Evolutionary conservation across 345 rosid genomes (phyloP).

Genomic region (Iberis pinnata): DNA sequence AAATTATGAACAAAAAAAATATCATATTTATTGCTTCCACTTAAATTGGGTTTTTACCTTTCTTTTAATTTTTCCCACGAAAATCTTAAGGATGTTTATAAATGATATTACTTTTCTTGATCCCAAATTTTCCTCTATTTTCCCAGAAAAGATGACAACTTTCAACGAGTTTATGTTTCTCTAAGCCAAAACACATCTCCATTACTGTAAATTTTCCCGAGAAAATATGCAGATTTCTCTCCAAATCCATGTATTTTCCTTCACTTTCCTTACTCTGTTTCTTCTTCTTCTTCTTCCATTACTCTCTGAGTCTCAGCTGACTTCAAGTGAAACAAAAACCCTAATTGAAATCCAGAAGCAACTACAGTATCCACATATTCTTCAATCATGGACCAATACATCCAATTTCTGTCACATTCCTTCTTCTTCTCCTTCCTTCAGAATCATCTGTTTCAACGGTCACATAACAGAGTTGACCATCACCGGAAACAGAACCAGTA

Average conservation of each 20-base stretch:
- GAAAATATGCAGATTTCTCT: slow-evolving; percentile 18
- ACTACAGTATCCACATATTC: slow-evolving; percentile 60
- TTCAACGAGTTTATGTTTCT: slow-evolving; percentile 10
- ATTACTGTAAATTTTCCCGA: background rate
- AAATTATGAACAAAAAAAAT: background rate
- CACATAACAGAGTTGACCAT: slow-evolving; percentile 54
- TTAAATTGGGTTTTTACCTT: slow-evolving; percentile 1
- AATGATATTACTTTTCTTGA: background rate
- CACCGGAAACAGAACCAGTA: slow-evolving; percentile 49
- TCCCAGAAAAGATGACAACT: background rate
- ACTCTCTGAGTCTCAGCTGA: slow-evolving; percentile 43
- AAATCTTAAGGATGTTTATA: background rate
- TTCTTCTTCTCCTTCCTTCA: slow-evolving; percentile 46
- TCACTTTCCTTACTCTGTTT: slow-evolving; percentile 24
- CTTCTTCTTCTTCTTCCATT: slow-evolving; percentile 26
- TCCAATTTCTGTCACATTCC: slow-evolving; percentile 70
- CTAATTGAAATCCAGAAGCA: slow-evolving; percentile 55
- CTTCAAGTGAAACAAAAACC: slow-evolving; percentile 45
- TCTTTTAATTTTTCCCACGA: slow-evolving; percentile 16
- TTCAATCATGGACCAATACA: slow-evolving; percentile 69
- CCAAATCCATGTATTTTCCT: slow-evolving; percentile 14
- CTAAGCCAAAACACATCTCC: slow-evolving; percentile 17
- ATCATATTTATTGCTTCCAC: slow-evolving; percentile 21
- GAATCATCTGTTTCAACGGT: slow-evolving; percentile 43
- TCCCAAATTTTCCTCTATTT: slow-evolving; percentile 6